These are phyloP conservation scores for Coemansia sp. DNA, from an alignment of 192 early-diverging fungal species.

Conservation along the genomic window DNA sequence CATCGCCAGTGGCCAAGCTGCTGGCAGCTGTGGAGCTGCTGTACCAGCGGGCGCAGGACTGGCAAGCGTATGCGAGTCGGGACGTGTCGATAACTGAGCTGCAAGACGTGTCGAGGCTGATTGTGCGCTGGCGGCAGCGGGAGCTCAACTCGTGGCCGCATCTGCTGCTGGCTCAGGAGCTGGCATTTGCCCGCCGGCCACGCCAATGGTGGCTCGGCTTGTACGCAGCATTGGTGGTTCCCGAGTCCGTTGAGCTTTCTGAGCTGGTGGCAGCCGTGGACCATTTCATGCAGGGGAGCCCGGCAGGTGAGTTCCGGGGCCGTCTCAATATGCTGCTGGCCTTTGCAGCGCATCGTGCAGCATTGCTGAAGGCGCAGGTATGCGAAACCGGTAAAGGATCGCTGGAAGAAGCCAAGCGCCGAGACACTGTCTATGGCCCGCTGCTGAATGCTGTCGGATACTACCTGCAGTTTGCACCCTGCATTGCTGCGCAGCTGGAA, in stretches of 20 bases:
- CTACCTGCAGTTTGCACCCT: conserved; percentile 71
- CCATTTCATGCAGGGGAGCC: conserved; percentile 74
- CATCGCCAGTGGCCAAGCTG: conserved; percentile 83
- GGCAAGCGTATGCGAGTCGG: conserved; percentile 83
- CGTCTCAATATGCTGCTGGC: conserved; percentile 69
- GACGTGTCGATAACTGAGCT: conserved; percentile 68
- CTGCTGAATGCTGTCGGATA: conserved; percentile 71
- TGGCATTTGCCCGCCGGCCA: conserved; percentile 60
- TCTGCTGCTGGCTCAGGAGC: conserved; percentile 79
- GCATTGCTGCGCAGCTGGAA: conserved; percentile 58
- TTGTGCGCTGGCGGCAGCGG: conserved; percentile 87
- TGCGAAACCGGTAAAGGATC: not conserved
- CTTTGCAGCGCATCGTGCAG: conserved; percentile 50
- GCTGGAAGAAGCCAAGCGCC: conserved; percentile 1
- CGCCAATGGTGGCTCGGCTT: conserved; percentile 90
- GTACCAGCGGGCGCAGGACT: conserved; percentile 86
- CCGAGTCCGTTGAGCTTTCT: conserved; percentile 1
- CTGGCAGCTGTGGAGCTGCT: conserved; percentile 87
- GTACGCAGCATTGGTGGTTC: conserved; percentile 29
- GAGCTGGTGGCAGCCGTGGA: conserved; percentile 68
- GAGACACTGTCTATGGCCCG: conserved; percentile 33
- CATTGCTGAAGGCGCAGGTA: conserved; percentile 6
- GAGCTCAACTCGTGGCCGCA: conserved; percentile 91
- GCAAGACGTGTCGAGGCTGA: conserved; percentile 65
- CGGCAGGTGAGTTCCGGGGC: conserved; percentile 74